Evolutionary conservation across 192 early-diverging fungal species (phyloP), one percentile per base, ranked within the genome.

Genomic region (Kickxella alabastrina): DNA sequence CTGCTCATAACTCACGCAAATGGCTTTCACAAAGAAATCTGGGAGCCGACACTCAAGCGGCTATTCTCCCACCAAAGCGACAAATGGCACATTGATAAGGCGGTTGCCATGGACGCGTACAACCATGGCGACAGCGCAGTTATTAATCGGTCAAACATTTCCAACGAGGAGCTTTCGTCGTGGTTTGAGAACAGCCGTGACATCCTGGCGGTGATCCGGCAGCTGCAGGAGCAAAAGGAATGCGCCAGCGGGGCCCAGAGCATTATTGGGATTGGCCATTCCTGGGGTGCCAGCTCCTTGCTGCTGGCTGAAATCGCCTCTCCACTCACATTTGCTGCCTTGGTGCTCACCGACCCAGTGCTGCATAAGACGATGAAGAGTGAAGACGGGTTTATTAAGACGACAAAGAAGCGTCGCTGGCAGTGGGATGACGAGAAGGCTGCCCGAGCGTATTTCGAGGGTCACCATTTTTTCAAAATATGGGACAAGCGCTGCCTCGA

Each of bases 1-100:
- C 43, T 79, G 23, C 23, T 79, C 1, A 31, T 79, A 3, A 37
- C 54, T 4, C 77, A 79, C 28, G 77, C 70, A 28, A 69, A 60
- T n/a, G 74, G 74, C 7, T 77, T 77, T 43, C 74, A 77, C 58
- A 77, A 77, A 49, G 74, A 70, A 38, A 68, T 77, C 2, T 77
- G 74, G 74, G 74, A 76, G 43, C 73, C 73, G 7, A 50, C 54
- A 1, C 44, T 76, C 0, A 26, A 61, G 32, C 51, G 52, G 13
- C 47, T 75, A 3, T 68, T 75, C 26, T 35, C 32, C 3, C 35
- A 55, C 18, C 44, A 37, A 40, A 40, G 14, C 13, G 17, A n/a
- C 6, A 18, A 4, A 4, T 79, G 70, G 65, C 10, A 12, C 7
- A 59, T 79, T 9, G 62, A 49, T 10, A 41, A 44, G n/a, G 61